A percentile compares a stretch with the other conserved stretches of the same genome.
Conservation (phyloP, 2,329 filamentous ascomycete species). For the Colletotrichum magnum region DNA sequence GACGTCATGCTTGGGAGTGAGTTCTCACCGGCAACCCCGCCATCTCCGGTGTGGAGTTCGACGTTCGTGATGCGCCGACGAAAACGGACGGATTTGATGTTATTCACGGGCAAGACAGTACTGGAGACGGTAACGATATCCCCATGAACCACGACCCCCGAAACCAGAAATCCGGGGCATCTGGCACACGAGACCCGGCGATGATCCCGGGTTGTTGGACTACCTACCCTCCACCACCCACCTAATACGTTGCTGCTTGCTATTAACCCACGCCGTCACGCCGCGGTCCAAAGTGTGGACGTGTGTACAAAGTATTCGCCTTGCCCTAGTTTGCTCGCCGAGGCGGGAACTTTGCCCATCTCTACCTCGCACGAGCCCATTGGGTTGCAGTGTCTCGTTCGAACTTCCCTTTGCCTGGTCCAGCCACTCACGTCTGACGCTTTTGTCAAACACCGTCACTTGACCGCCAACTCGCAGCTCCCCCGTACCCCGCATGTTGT, state of each 20-base stretch:
- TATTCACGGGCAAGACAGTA: background rate
- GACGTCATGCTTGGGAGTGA: constrained; percentile 14
- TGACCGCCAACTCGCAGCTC: constrained; percentile 28
- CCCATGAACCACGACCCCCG: background rate
- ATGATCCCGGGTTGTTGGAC: background rate
- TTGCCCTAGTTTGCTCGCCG: constrained; percentile 29
- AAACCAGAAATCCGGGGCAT: constrained; percentile 15
- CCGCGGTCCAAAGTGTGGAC: background rate
- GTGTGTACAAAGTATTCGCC: constrained; percentile 1
- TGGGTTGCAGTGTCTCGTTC: constrained; percentile 33
- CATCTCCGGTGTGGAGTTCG: background rate
- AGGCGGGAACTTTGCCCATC: constrained; percentile 37
- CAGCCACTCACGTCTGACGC: constrained; percentile 35
- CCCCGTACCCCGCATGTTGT: constrained; percentile 36
- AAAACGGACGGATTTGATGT: background rate
- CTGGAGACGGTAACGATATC: too few species aligned
- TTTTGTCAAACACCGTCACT: constrained; percentile 37
- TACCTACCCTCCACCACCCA: background rate
- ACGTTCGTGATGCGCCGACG: background rate
- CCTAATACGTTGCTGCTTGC: too few species aligned
- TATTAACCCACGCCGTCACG: too few species aligned
- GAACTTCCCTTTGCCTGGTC: constrained; percentile 19
- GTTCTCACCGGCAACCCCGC: constrained; percentile 9
- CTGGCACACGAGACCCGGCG: background rate
- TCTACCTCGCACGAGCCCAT: constrained; percentile 35